Evolutionary conservation across 2,329 filamentous ascomycete species (phyloP), one percentile per base, ranked within the genome.

Genomic region (Botrytis elliptica): DNA sequence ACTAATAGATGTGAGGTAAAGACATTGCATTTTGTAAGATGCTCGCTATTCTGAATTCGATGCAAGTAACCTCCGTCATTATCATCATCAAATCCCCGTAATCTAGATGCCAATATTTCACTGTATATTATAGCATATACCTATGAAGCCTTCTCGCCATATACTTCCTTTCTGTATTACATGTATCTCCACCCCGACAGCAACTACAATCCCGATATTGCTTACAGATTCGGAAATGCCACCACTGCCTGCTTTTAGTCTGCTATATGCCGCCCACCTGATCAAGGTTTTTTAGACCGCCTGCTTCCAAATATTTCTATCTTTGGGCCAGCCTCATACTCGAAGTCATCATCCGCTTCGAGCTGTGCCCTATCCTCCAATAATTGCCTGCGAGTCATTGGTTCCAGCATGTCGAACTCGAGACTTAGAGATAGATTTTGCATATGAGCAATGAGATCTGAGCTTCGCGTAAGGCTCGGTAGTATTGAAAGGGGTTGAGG

Each of bases 331-430:
- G 55, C 42, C 18, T 72, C 70, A 33, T 72, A 72, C 14, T 72
- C 70, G 4, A 66, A 72, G 14, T 72, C 46, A 57, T 67, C 70
- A 29, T 72, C 70, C 22, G 62, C 44, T 42, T 72, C 60, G 10
- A 72, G 46, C 38, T 72, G 59, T 14, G 38, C 70, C 14, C 62
- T 29, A 52, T 72, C 70, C 38, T 38, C 46, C 33, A 52, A 42
- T 42, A 74, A 44, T 29, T 55, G 49, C 42, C 71, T 46, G 22
- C 70, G 73, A 36, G 73, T 70, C 38, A 57, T 46, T 25, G 63
- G 70, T 9, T 42, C 55, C 36, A 70, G 46, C 42, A 46, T 33
- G 33, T 40, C 25, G 10, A 74, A 44, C 29, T 64, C 69, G n/a
- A 72, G 42, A 42, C 62, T 59, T 25, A 71, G 36, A 59, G 44